phyloP scores from a whole-genome alignment of 179 eudicot genomes.

The Spinacia oleracea region DNA sequence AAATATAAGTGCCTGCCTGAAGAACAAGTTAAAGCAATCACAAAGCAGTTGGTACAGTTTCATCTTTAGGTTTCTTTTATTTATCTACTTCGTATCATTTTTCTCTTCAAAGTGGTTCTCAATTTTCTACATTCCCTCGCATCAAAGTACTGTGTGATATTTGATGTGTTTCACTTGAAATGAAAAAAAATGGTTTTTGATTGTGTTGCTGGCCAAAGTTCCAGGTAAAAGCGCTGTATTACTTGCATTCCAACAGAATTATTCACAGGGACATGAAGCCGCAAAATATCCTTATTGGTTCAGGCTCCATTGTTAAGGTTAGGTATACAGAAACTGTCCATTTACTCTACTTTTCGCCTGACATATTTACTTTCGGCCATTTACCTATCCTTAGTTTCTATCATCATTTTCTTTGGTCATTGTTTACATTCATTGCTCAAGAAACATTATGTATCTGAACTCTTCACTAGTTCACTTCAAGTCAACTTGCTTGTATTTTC shows the following conservation, averaged over 20 bases:
- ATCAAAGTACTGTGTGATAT: not conserved
- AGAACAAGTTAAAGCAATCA: constrained; percentile 95
- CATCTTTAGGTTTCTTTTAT: not conserved
- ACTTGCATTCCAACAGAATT: constrained; percentile 93
- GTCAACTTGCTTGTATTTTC: not conserved
- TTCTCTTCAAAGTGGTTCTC: constrained; percentile 9
- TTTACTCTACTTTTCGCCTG: constrained; percentile 2
- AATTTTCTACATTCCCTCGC: not conserved
- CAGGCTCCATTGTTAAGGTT: constrained; percentile 94
- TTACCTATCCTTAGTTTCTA: not conserved
- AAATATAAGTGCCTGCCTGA: constrained; percentile 96
- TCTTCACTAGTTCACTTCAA: not conserved
- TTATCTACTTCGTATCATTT: constrained; percentile 8
- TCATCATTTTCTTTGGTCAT: not conserved
- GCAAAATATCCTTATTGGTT: constrained; percentile 93
- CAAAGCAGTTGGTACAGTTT: constrained; percentile 83
- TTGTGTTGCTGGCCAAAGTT: constrained; percentile 11
- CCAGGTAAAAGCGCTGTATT: constrained; percentile 93
- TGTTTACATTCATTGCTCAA: not conserved
- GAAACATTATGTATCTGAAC: not conserved
- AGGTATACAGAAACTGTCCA: constrained; percentile 6
- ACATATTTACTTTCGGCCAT: not conserved
- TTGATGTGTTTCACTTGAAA: constrained; percentile 2
- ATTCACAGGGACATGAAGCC: constrained; percentile 99
- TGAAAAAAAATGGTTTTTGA: not conserved